Evolutionary conservation across 2,329 filamentous ascomycete species (phyloP).

Genomic region (Colletotrichum sp.): DNA sequence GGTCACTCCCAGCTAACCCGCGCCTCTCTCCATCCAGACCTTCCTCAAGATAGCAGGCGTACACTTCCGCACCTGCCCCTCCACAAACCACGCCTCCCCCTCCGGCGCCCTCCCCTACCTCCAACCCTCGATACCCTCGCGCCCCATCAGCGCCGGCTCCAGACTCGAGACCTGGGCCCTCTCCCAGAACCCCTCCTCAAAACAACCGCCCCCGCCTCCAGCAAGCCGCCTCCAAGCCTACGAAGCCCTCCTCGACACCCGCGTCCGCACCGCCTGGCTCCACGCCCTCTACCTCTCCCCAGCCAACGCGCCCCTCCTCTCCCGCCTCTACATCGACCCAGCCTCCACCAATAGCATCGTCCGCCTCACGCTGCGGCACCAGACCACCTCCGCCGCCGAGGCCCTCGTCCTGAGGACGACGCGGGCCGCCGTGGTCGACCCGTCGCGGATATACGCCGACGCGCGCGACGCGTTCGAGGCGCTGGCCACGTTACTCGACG

Average conservation of each 20-base stretch:
- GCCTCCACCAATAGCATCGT: slow-evolving; percentile 67
- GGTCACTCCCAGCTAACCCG: neutral
- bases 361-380: slow-evolving; percentile 63
- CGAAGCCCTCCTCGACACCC: slow-evolving; percentile 75
- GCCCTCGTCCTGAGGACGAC: slow-evolving; percentile 73
- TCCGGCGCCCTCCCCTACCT: slow-evolving; percentile 89
- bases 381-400: slow-evolving; percentile 76
- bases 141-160: slow-evolving; percentile 60
- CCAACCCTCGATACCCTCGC: slow-evolving; percentile 54
- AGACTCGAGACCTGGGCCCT: slow-evolving; percentile 74
- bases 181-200: slow-evolving; percentile 38
- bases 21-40: slow-evolving; percentile 56
- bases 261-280: slow-evolving; percentile 87
- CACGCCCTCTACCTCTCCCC: slow-evolving; percentile 80
- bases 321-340: slow-evolving; percentile 73
- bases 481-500: slow-evolving; percentile 46
- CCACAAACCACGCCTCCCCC: slow-evolving; percentile 93
- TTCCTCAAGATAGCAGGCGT: slow-evolving; percentile 81
- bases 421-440: slow-evolving; percentile 38
- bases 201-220: slow-evolving; percentile 12
- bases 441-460: slow-evolving; percentile 44
- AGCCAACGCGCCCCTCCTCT: slow-evolving; percentile 71
- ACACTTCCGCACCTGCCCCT: slow-evolving; percentile 69
- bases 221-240: slow-evolving; percentile 73
- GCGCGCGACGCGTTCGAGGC: slow-evolving; percentile 52